Base-by-base conservation (phyloP, 805 yeast genomes). In the Hanseniaspora valbyensis region DNA sequence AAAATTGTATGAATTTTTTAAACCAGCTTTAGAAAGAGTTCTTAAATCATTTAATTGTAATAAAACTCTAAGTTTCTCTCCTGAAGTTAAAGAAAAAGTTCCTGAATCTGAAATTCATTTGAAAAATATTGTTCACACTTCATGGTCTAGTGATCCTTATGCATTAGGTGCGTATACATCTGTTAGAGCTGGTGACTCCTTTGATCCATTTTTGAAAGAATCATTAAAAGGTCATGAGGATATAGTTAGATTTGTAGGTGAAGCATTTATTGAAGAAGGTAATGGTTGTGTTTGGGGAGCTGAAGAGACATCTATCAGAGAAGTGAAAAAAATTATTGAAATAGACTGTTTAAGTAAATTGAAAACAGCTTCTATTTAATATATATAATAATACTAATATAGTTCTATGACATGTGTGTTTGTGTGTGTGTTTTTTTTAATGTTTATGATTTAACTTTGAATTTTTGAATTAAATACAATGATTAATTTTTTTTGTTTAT, bases 281-380 rank as follows among this genome's bases (percentile, higher is more conserved):
- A 79, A 83, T 21, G 95, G 94, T 0, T 86, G 92, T 56, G 88
- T 81, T 4, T 90, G 85, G 61, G 95, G 92, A 0, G 94, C 95
- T 0, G 83, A 81, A 73, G 64, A 67, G 52, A 78, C 86, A 56
- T 94, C 85, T 1, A 56, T 55, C 38, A 64, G 87, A 55, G 77
- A 72, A 54, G 75, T 74, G 0, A 52, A 56, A 3, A 60, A 54
- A 37, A 63, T 72, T 4, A 40, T 66, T 28, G 44, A 40, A 14
- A 3, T 32, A 13, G 51, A 46, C 18, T 39, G 29, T 26, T 3
- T 21, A 21, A 9, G 3, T 9, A 38, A 38, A 24, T 13, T 24
- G 30, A 9, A 24, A 14, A n/a, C 30, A 21, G 3, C 42, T 5
- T 16, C 30, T n/a, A 25, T 37, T 21, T 37, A 37, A 37, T 5